Evolutionary conservation across 2,329 filamentous ascomycete genomes (phyloP).

Genomic region (Scorias spongiosa): DNA sequence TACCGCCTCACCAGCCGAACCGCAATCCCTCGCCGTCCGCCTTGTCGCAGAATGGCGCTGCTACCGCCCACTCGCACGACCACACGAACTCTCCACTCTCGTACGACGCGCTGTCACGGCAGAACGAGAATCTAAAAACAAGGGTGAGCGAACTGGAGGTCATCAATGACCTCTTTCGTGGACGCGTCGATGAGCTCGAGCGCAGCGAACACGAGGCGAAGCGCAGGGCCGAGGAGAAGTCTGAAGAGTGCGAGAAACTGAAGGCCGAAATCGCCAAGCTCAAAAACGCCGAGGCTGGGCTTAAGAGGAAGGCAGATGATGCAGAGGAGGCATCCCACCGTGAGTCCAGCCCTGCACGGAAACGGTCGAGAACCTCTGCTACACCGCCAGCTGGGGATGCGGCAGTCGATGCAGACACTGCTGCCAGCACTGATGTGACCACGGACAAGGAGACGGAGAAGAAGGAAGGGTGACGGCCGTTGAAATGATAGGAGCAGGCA

Average conservation of each 20-base stretch:
- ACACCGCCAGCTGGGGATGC: background rate
- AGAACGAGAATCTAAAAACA: constrained; percentile 82
- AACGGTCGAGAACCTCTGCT: background rate
- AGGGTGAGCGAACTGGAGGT: constrained; percentile 89
- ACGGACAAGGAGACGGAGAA: background rate
- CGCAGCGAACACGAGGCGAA: constrained; percentile 56
- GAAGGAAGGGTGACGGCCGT: background rate
- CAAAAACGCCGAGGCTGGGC: background rate
- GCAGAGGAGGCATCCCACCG: background rate
- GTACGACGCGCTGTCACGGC: constrained; percentile 63
- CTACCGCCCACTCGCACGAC: constrained; percentile 48
- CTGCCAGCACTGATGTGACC: background rate
- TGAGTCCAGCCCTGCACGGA: background rate
- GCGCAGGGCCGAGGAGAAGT: constrained; percentile 43
- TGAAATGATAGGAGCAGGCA: background rate
- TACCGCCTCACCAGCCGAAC: constrained; percentile 28
- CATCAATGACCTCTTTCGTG: constrained; percentile 61
- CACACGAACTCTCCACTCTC: constrained; percentile 37
- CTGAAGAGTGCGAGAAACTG: constrained; percentile 41
- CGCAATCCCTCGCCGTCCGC: constrained; percentile 45
- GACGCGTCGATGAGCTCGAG: constrained; percentile 58
- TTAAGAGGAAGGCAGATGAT: background rate
- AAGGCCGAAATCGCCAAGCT: constrained; percentile 42
- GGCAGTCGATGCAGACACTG: too few relatives aligned
- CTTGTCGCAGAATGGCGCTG: constrained; percentile 36